Evolutionary conservation across 1,284 basidiomycete species (phyloP).

Genomic region (Malassezia globosa): DNA sequence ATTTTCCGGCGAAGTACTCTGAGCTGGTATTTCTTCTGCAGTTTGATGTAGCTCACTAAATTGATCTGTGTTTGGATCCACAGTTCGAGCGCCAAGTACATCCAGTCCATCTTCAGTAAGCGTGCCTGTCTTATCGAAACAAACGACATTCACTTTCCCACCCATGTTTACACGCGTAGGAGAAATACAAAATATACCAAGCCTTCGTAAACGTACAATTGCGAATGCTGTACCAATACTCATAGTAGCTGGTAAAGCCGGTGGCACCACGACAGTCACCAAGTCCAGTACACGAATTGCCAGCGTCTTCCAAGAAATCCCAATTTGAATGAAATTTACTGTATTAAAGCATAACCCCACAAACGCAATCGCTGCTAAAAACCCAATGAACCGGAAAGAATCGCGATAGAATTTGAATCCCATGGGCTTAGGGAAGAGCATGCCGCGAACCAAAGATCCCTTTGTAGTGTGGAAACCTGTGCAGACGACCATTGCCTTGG

Average conservation of each 20-base stretch:
- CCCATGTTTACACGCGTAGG: conserved; percentile 91
- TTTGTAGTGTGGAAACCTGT: conserved; percentile 97
- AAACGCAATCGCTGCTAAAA: conserved; percentile 74
- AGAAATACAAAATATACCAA: conserved; percentile 90
- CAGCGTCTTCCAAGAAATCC: conserved; percentile 74
- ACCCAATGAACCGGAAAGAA: conserved; percentile 88
- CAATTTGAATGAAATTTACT: conserved; percentile 80
- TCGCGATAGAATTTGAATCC: conserved; percentile 88
- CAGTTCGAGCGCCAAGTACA: conserved; percentile 56
- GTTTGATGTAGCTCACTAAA: conserved; percentile 87
- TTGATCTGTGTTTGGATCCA: conserved; percentile 50
- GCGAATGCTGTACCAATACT: conserved; percentile 97
- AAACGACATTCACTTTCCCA: conserved; percentile 93
- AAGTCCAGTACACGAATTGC: conserved; percentile 82
- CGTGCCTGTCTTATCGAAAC: conserved; percentile 99
- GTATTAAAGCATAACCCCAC: conserved; percentile 60
- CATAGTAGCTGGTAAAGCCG: conserved; percentile 88
- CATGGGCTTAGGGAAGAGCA: conserved; percentile 97
- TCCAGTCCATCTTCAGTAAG: conserved; percentile 96
- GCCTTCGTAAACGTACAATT: conserved; percentile 72
- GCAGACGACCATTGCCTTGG: conserved; percentile 77
- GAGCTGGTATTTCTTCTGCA: conserved; percentile 66
- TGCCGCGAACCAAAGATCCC: conserved; percentile 85
- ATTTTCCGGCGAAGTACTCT: too few species aligned
- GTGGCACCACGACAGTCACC: conserved; percentile 96